Evolutionary conservation across 1,284 basidiomycete species (phyloP).

Genomic region (Pseudozyma tsukubaensis): DNA sequence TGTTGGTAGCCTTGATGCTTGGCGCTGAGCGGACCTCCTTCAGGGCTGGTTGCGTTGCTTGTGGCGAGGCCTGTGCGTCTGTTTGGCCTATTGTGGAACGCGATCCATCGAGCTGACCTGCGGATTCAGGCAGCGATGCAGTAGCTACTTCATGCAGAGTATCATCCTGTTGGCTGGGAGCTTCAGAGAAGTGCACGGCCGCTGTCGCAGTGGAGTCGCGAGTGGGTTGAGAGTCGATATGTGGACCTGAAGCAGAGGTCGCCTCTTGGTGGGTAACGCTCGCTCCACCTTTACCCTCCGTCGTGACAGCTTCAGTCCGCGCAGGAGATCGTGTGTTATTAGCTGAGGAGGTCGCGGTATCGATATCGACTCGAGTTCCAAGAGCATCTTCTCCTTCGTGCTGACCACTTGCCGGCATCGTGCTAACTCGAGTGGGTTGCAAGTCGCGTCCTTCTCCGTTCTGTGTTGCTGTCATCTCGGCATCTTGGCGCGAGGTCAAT

Average conservation of each 20-base stretch:
- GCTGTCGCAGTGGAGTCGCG: too few relatives aligned
- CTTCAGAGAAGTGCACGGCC: too few relatives aligned
- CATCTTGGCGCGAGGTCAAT: constrained; percentile 1
- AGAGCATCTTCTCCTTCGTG: too few relatives aligned
- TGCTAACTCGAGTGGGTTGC: background rate
- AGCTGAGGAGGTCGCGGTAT: too few relatives aligned
- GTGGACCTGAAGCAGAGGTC: too few relatives aligned
- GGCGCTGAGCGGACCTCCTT: constrained; percentile 33
- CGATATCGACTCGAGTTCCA: too few relatives aligned
- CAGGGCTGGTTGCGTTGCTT: constrained; percentile 1
- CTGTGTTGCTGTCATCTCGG: constrained; percentile 6
- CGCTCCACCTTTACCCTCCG: too few relatives aligned
- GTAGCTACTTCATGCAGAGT: constrained; percentile 1
- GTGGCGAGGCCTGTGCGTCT: constrained; percentile 6
- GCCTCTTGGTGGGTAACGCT: too few relatives aligned
- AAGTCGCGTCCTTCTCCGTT: background rate
- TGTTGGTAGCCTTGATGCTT: constrained; percentile 39
- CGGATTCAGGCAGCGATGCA: background rate
- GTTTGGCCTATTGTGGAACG: background rate
- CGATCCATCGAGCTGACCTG: background rate
- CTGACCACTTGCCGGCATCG: background rate
- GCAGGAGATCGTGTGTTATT: too few relatives aligned
- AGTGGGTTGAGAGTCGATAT: too few relatives aligned
- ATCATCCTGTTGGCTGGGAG: background rate
- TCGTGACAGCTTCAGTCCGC: too few relatives aligned